Conservation (phyloP, 140 eudicot genomes). For the Flaveria floridana region DNA sequence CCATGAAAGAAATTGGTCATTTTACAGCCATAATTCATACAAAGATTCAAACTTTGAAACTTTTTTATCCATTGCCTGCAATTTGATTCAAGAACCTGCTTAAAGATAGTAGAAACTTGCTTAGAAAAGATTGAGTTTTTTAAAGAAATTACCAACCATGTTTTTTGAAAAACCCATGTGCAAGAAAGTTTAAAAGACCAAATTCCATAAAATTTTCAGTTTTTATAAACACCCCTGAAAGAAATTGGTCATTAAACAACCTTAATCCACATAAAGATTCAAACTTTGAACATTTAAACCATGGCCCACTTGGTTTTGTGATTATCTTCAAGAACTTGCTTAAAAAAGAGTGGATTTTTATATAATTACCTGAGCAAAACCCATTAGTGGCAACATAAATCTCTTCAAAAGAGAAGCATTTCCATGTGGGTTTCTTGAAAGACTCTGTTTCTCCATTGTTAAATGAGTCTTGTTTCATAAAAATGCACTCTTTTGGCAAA, state of each 20-base stretch:
- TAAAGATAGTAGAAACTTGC: too few species aligned
- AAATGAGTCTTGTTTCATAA: slow-evolving; percentile 37
- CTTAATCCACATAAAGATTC: slow-evolving; percentile 24
- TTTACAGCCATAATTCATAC: slow-evolving; percentile 22
- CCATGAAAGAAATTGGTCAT: slow-evolving; percentile 24
- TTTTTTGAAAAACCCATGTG: too few species aligned
- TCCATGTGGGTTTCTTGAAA: slow-evolving; percentile 73
- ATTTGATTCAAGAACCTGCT: neutral
- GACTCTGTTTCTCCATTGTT: slow-evolving; percentile 41
- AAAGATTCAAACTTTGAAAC: slow-evolving; percentile 28
- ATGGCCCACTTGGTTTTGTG: neutral
- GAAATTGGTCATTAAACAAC: slow-evolving; percentile 20
- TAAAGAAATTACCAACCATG: too few species aligned
- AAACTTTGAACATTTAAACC: slow-evolving; percentile 17
- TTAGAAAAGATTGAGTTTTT: too few species aligned
- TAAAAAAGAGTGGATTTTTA: slow-evolving; percentile 4
- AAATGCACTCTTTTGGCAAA: slow-evolving; percentile 42
- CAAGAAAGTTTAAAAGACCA: too few species aligned
- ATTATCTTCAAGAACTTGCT: neutral
- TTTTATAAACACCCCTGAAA: slow-evolving; percentile 25
- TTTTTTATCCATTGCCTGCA: slow-evolving; percentile 5
- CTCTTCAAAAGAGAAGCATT: slow-evolving; percentile 78
- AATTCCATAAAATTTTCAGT: neutral
- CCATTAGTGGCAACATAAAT: slow-evolving; percentile 78
- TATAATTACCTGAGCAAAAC: slow-evolving; percentile 61